Percentiles rank a stretch among this genome's conserved stretches.
Conservation (phyloP, 1,284 basidiomycete genomes). For the Neolentinus lepideus region DNA sequence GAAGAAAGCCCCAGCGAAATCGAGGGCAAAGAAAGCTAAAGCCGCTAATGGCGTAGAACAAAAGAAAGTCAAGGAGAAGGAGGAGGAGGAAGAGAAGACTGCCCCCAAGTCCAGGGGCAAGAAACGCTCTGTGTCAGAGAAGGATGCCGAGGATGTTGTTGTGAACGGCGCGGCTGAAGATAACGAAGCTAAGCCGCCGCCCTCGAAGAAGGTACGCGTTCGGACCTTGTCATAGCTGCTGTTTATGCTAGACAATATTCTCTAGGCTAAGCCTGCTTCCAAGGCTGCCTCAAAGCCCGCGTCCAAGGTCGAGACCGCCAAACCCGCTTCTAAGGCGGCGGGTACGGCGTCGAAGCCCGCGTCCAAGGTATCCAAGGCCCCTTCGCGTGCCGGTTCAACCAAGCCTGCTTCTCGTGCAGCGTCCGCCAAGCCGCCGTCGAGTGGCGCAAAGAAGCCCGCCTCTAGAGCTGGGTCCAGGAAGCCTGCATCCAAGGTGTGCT, state of each 20-base stretch:
- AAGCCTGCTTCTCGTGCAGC: not conserved
- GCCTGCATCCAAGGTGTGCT: not conserved
- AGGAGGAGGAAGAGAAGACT: not conserved
- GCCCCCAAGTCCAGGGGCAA: not conserved
- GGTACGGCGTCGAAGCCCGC: not conserved
- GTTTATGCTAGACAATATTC: not conserved
- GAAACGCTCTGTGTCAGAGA: not conserved
- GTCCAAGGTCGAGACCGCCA: not conserved
- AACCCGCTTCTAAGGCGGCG: constrained; percentile 1
- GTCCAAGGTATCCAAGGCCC: not conserved
- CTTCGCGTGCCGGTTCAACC: not conserved
- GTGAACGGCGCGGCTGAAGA: not conserved
- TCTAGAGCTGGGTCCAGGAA: not conserved
- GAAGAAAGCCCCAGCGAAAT: not conserved
- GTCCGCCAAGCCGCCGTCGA: not conserved
- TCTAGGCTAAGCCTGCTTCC: not conserved
- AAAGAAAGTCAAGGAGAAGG: not conserved
- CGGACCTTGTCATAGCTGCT: not conserved
- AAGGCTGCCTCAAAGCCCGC: not conserved
- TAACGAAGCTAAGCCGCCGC: not conserved
- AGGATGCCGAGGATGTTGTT: not conserved
- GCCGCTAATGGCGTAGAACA: not conserved
- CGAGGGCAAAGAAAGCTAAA: constrained; percentile 1
- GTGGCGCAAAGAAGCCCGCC: not conserved
- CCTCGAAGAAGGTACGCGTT: not conserved